A percentile compares a stretch with the other conserved stretches of the same genome.
Conservation (phyloP, 805 yeast genomes). For the Cyberlindnera petersonii region DNA sequence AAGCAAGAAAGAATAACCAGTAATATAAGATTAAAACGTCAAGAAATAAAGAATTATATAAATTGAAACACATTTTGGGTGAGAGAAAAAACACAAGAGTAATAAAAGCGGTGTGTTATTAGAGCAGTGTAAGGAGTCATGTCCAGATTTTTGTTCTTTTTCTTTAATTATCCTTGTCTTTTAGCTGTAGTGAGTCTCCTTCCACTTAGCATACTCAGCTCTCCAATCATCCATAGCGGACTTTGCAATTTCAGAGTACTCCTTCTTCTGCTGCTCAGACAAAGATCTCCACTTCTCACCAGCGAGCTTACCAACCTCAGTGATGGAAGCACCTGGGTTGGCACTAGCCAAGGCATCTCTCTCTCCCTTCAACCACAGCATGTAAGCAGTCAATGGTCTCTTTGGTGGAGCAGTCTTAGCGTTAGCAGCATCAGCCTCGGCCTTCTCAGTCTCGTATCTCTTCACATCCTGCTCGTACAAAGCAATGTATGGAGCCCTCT, state of each 20-base stretch:
- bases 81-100: no score
- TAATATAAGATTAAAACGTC: neutral
- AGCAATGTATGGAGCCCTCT: conserved; percentile 11
- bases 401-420: conserved; percentile 23
- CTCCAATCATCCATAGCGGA: conserved; percentile 33
- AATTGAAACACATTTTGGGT: no score
- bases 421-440: no score
- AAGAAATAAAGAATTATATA: no score
- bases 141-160: no score
- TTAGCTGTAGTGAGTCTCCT: conserved; percentile 21
- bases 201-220: conserved; percentile 36
- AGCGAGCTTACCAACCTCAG: conserved; percentile 53
- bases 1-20: neutral
- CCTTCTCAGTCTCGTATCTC: conserved; percentile 17
- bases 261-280: conserved; percentile 68
- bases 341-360: conserved; percentile 11
- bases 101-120: no score
- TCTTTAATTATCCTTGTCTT: no score
- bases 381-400: conserved; percentile 20
- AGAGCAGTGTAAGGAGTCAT: no score
- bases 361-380: conserved; percentile 14
- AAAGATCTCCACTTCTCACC: conserved; percentile 92
- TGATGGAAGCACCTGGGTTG: conserved; percentile 17
- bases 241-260: conserved; percentile 9
- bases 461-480: conserved; percentile 15